Base-by-base conservation (phyloP, 345 rosid species). In the Eucalyptus sp. region DNA sequence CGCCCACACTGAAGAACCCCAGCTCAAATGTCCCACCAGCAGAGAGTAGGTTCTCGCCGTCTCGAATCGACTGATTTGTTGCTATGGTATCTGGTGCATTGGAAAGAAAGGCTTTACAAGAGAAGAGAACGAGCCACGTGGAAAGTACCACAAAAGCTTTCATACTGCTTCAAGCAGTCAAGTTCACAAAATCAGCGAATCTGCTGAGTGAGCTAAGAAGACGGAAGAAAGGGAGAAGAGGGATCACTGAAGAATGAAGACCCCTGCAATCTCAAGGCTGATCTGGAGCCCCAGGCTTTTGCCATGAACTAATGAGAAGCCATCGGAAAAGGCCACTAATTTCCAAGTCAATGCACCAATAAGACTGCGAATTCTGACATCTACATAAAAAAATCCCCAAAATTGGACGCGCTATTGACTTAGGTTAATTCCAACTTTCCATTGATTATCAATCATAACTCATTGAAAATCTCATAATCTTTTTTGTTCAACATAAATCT, bases 1-100 rank as follows among this genome's bases (percentile, higher is more conserved):
- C 88, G 15, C 81, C 56, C 13, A 31, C 52, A 49, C 88, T 86
- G 86, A 92, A 92, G 87, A 92, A 92, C 9, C 94, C 92, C 44
- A 91, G 68, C 86, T 89, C 92, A 83, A 90, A 92, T 56, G 51
- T 88, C n/a, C 87, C 89, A 25, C 52, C 87, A 1, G 90, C 33
- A 7, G 91, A 90, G 64, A 90, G 90, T 46, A 91, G n/a, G 5
- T 89, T 91, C 50, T 88, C 88, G 4, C 92, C 93, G 29, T 91
- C 93, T 62, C 25, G 89, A 50, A 92, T 86, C 5, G 90, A 37
- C 27, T 52, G 88, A 29, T 66, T 86, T 13, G 43, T 79, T 50
- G 66, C 41, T n/a, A 92, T 88, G 41, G 88, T 86, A 86, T 92
- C 89, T 20, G 11, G 60, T 15, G 87, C 89, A 64, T 13, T 29